Evolutionary conservation across 148 eudicot species (phyloP).

Genomic region (Cornus suecica): DNA sequence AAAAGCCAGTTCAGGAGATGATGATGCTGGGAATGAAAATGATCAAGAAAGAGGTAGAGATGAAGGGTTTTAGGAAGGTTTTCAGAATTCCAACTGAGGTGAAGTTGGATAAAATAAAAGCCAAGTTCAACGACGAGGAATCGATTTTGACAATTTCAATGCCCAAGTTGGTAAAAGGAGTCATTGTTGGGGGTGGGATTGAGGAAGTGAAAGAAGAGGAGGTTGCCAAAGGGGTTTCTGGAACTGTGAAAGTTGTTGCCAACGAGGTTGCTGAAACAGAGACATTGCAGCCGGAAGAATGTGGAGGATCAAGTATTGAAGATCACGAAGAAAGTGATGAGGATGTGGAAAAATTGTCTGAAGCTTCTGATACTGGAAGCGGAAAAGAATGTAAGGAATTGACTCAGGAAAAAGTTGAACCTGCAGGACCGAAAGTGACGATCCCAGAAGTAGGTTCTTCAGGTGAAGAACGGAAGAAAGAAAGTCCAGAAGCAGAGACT

Average conservation of each 20-base stretch:
- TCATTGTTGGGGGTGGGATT: conserved; percentile 32
- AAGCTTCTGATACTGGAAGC: background rate
- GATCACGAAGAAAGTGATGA: background rate
- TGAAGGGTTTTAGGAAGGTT: conserved; percentile 40
- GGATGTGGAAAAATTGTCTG: background rate
- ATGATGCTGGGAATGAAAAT: conserved; percentile 42
- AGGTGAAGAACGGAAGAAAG: background rate
- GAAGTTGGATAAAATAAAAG: conserved; percentile 51
- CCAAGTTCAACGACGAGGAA: conserved; percentile 48
- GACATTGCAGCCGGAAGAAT: conserved; percentile 1
- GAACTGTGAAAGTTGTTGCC: conserved; percentile 7
- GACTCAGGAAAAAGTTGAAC: background rate
- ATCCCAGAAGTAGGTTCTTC: background rate
- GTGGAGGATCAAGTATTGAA: conserved; percentile 1
- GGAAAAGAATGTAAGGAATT: background rate
- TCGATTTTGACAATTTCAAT: conserved; percentile 53
- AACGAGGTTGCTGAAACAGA: conserved; percentile 14
- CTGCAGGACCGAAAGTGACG: background rate
- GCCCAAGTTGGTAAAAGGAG: conserved; percentile 62
- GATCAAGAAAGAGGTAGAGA: conserved; percentile 41
- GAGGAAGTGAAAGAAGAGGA: conserved; percentile 43
- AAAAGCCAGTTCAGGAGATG: conserved; percentile 52
- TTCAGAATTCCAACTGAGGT: conserved; percentile 65
- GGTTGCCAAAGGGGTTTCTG: background rate
- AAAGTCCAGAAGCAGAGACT: background rate